These are phyloP conservation scores for Onygena corvina DNA, from an alignment of 2,329 filamentous ascomycete genomes.

Conservation along the genomic window DNA sequence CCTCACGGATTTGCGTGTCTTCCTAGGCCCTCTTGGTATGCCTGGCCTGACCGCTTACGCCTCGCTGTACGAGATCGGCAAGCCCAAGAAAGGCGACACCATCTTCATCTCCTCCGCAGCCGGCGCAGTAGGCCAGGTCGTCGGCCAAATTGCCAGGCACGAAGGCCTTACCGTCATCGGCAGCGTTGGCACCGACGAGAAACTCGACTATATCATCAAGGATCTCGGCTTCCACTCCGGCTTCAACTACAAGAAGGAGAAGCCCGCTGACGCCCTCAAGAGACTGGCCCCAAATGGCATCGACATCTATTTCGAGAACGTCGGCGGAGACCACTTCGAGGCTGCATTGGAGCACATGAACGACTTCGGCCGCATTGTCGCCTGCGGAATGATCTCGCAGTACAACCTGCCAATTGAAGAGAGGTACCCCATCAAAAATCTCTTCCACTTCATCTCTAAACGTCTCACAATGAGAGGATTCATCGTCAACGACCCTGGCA, in stretches of 20 bases:
- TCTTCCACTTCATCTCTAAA: conserved; percentile 55
- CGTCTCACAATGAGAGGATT: conserved; percentile 60
- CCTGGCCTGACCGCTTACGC: conserved; percentile 64
- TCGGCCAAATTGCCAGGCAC: conserved; percentile 72
- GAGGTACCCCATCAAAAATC: conserved; percentile 54
- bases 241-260: conserved; percentile 84
- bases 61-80: conserved; percentile 61
- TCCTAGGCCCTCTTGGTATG: conserved; percentile 68
- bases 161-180: conserved; percentile 70
- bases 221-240: conserved; percentile 60
- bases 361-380: conserved; percentile 51
- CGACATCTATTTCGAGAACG: conserved; percentile 76
- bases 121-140: conserved; percentile 70
- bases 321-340: conserved; percentile 62
- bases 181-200: conserved; percentile 66
- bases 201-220: conserved; percentile 61
- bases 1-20: conserved; percentile 44
- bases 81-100: conserved; percentile 65
- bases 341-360: conserved; percentile 56
- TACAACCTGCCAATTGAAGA: conserved; percentile 55
- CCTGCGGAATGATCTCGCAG: conserved; percentile 58
- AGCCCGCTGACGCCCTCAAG: conserved; percentile 52
- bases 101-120: conserved; percentile 72
- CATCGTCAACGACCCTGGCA: conserved; percentile 53
- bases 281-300: conserved; percentile 64